A percentile compares a stretch with the other conserved stretches of the same genome.
These are phyloP conservation scores for Priceomyces haplophilus DNA, from an alignment of 805 yeast species.

Conservation along the genomic window DNA sequence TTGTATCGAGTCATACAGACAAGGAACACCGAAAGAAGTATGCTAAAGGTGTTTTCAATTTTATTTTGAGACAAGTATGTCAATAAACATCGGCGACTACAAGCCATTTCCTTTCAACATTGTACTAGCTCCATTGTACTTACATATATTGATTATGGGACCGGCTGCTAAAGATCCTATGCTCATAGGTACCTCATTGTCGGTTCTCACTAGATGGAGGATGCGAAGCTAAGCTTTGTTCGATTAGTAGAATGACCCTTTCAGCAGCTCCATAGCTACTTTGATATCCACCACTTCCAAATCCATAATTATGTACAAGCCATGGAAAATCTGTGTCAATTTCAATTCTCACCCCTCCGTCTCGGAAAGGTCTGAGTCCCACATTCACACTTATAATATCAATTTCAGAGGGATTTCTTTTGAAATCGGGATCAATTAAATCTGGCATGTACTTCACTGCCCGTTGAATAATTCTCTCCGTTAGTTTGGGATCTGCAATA, in stretches of 20 bases:
- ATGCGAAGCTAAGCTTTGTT: not conserved
- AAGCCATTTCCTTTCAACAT: not conserved
- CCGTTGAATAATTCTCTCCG: constrained; percentile 44
- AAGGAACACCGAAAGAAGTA: constrained; percentile 35
- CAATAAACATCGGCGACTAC: constrained; percentile 7
- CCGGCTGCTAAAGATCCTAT: no score
- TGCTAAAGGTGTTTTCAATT: constrained; percentile 23
- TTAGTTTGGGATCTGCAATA: constrained; percentile 40
- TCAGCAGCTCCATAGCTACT: constrained; percentile 62
- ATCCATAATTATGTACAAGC: constrained; percentile 66
- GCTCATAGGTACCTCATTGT: no score
- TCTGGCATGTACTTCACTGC: constrained; percentile 44
- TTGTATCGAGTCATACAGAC: constrained; percentile 24
- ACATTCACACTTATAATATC: constrained; percentile 32
- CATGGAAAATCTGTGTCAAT: constrained; percentile 23
- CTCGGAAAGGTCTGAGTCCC: constrained; percentile 40
- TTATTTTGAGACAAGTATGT: constrained; percentile 21
- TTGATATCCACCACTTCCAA: constrained; percentile 78
- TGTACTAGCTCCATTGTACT: no score
- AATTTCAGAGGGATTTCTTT: constrained; percentile 24
- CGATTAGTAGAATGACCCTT: constrained; percentile 24
- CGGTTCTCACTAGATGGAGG: no score
- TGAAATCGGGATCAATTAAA: constrained; percentile 25
- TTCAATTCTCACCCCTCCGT: constrained; percentile 35
- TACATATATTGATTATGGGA: no score